Evolutionary conservation across 371 early-diverging fungal genomes (phyloP), one percentile per base, ranked within the genome.

Genomic region (Gilbertella persicaria): DNA sequence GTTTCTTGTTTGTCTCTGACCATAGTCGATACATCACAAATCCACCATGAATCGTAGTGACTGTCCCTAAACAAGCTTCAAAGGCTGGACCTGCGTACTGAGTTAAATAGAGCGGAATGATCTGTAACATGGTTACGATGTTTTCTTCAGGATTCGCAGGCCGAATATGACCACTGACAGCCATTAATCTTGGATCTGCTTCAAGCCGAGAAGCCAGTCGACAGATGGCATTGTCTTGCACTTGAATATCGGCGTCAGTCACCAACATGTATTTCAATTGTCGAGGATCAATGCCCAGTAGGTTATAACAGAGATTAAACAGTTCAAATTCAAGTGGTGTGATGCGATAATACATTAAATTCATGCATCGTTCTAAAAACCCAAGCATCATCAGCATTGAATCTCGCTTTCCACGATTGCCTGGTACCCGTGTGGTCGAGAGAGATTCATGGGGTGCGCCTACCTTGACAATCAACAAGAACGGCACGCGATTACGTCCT

Each of bases 11-110:
- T 5, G 24, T 7, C 30, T 45, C 50, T 4, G 44, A 52, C 79
- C 79, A 78, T 0, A 78, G 28, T 19, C 68, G 68, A 48, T 78
- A 78, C 75, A 78, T 75, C 5, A 70, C 69, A 37, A 75, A 67
- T 0, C 75, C 73, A 14, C 79, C 75, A 49, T 72, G 67, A 28
- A 78, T 55, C 0, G 73, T 66, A 5, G 65, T 56, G 1, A 78
- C 62, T 10, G 61, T 66, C 5, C 79, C 71, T 8, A 75, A 49
- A 43, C 71, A 78, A 0, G 75, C 79, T 54, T 78, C 79, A 45
- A 71, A 75, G 9, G 79, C 73, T 9, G 73, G 29, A 10, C 71
- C 64, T 1, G 79, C 65, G 43, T 58, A 75, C 28, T 65, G 69
- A 0, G 67, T 60, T 23, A 66, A 53, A 35, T 75, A 78, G 1